Percentiles rank a stretch among this genome's conserved stretches.
Evolutionary conservation across 306 rosid species (phyloP).

Genomic region (Spatholobus suberectus): DNA sequence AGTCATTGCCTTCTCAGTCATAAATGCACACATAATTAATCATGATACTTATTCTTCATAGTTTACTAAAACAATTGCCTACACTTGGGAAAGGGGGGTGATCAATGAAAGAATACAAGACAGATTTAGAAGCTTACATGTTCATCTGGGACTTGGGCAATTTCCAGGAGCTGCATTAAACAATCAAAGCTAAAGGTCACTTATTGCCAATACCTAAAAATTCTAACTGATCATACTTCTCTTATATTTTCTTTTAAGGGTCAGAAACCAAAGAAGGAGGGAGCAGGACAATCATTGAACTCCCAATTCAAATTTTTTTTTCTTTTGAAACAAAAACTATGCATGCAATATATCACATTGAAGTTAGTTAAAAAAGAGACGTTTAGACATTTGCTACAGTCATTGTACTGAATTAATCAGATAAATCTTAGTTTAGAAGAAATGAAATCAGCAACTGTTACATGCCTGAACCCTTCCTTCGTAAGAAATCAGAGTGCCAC

Average conservation of each 20-base stretch:
- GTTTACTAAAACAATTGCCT: not conserved
- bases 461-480: slow-evolving; percentile 65
- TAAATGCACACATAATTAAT: not conserved
- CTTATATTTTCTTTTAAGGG: slow-evolving; percentile 9
- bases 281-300: not conserved
- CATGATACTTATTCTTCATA: slow-evolving; percentile 3
- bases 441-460: slow-evolving; percentile 29
- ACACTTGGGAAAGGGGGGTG: not conserved
- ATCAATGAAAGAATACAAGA: slow-evolving; percentile 25
- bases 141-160: slow-evolving; percentile 94
- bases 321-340: not conserved
- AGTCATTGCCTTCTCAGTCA: slow-evolving; percentile 2
- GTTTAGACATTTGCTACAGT: not conserved
- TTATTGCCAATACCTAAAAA: not conserved
- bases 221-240: not conserved
- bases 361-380: slow-evolving; percentile 16
- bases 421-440: slow-evolving; percentile 13
- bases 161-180: slow-evolving; percentile 87
- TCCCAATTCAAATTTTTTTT: not conserved
- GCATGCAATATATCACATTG: not conserved
- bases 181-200: slow-evolving; percentile 39
- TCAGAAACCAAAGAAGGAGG: slow-evolving; percentile 3
- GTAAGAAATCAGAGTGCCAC: slow-evolving; percentile 94
- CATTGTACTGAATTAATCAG: not conserved
- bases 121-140: slow-evolving; percentile 67